Percentiles rank a stretch among this genome's conserved stretches.
These are phyloP conservation scores for Alternaria sp. DNA, from an alignment of 2,329 filamentous ascomycete genomes.

Conservation along the genomic window DNA sequence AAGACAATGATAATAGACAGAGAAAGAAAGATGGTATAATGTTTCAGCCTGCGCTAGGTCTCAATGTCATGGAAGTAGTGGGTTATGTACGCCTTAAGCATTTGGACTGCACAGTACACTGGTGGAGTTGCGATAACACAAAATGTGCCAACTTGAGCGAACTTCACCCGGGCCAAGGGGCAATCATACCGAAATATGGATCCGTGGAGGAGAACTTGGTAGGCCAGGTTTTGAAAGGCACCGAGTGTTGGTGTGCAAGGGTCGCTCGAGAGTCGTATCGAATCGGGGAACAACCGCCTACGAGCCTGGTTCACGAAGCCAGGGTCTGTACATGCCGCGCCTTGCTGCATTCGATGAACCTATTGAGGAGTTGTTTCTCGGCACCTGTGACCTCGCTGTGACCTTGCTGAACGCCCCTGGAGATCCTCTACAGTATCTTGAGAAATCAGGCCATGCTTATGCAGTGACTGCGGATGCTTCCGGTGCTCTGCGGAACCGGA, in stretches of 20 bases:
- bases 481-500: background rate
- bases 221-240: conserved; percentile 1
- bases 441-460: background rate
- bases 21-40: background rate
- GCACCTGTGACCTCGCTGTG: background rate
- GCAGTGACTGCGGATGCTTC: background rate
- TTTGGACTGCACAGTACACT: background rate
- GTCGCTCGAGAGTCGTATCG: background rate
- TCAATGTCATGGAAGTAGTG: conserved; percentile 3
- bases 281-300: background rate
- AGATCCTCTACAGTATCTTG: background rate
- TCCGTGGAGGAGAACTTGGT: conserved; percentile 1
- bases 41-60: background rate
- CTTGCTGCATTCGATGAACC: conserved; percentile 1
- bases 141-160: conserved; percentile 2
- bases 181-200: conserved; percentile 13
- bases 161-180: conserved; percentile 6
- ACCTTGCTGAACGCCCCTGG: background rate
- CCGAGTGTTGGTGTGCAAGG: conserved; percentile 5
- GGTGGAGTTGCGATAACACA: conserved; percentile 7
- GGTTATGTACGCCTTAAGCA: conserved; percentile 9
- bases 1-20: background rate
- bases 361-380: background rate
- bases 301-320: background rate
- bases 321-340: conserved; percentile 2